Evolutionary conservation across 2,329 filamentous ascomycete genomes (phyloP), one percentile per base, ranked within the genome.

Genomic region (Diaporthe ilicicola): DNA sequence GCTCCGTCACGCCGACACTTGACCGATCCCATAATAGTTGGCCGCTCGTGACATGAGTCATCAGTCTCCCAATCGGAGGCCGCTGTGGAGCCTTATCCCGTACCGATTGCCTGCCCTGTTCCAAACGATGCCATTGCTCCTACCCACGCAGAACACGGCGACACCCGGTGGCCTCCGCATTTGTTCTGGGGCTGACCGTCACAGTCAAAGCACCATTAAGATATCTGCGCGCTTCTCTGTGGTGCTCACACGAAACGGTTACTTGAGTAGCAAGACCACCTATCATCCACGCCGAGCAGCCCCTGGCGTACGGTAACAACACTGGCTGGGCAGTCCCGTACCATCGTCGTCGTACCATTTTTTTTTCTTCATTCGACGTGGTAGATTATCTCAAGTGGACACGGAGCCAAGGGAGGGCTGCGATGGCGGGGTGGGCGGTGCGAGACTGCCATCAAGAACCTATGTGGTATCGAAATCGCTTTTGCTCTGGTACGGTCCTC

Each of bases 401-500:
- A 5, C 19, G 19, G 6, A 19, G 3, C 7, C 7, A 50, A 12
- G 10, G 5, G 44, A 19, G 10, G 3, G 3, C 7, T 3, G 13
- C 32, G 13, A 32, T 12, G 27, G 12, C 17, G 27, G 42, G 19
- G 12, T 24, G 29, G 29, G 46, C 44, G n/a, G n/a, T 10, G 34
- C 13, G 17, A 8, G 7, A 32, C 10, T 17, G 32, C n/a, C 19
- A 13, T 4, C 59, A 24, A 37, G 13, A 4, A 19, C 19, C 24
- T 59, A 13, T 8, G 8, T 15, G 27, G 29, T 27, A 27, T 37
- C 32, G 34, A 37, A 17, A 13, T 55, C n/a, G 59, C n/a, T 7
- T 13, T 12, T 19, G 59, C 22, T 10, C 10, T n/a, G 9, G n/a
- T 7, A 1, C 8, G 44, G n/a, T 10, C 29, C 54, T 84, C 81